phyloP scores from a whole-genome alignment of 805 yeast species.

The Candida takata region DNA sequence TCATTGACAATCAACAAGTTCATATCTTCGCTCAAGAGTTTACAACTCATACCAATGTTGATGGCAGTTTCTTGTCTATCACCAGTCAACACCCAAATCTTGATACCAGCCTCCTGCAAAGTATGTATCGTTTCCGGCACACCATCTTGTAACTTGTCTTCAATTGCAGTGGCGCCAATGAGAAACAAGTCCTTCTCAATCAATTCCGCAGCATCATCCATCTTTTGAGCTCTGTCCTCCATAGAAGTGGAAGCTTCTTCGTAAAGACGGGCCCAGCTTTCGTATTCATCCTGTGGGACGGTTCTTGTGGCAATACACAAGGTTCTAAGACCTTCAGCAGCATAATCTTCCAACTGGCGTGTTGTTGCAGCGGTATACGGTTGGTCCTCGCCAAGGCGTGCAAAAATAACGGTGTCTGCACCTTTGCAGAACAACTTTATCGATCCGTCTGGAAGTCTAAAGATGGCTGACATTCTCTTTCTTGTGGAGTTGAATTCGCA shows the following conservation, averaged over 20 bases:
- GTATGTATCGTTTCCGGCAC: conserved; percentile 97
- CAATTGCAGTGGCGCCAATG: conserved; percentile 97
- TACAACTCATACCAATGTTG: conserved; percentile 98
- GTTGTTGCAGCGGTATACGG: conserved; percentile 81
- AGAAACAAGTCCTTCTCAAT: conserved; percentile 76
- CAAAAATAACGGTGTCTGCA: conserved; percentile 93
- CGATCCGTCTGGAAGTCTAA: conserved; percentile 89
- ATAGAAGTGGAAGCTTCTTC: conserved; percentile 79
- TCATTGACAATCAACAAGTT: conserved; percentile 85
- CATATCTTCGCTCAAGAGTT: conserved; percentile 92
- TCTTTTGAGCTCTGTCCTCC: conserved; percentile 61
- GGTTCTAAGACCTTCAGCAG: conserved; percentile 92
- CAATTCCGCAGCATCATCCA: conserved; percentile 84
- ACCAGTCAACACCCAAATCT: conserved; percentile 96
- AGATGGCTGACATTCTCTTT: conserved; percentile 94
- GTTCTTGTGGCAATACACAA: conserved; percentile 85
- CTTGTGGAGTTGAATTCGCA: conserved; percentile 97
- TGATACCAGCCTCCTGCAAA: conserved; percentile 93
- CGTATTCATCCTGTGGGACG: conserved; percentile 72
- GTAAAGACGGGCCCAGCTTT: conserved; percentile 57
- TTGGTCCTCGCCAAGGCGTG: conserved; percentile 64
- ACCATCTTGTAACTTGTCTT: conserved; percentile 95
- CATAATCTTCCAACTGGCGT: conserved; percentile 90
- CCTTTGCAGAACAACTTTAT: conserved; percentile 91
- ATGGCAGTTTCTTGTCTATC: conserved; percentile 98